These are phyloP conservation scores for Maudiozyma serrabonitensis DNA, from an alignment of 805 yeast genomes.

Conservation along the genomic window DNA sequence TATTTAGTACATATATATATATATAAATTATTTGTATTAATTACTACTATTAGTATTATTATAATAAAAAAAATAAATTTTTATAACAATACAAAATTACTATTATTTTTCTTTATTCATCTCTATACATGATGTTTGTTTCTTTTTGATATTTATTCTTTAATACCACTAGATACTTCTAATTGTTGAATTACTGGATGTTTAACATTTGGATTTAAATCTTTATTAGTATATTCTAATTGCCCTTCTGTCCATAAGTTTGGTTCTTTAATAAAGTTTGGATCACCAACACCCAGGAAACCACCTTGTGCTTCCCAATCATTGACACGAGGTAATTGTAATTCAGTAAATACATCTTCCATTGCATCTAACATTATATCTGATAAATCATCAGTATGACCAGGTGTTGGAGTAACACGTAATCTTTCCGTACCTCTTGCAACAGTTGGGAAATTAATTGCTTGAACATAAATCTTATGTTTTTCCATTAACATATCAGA, in stretches of 20 bases:
- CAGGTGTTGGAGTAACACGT: slow-evolving; percentile 98
- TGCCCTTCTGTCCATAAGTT: slow-evolving; percentile 88
- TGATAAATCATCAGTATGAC: slow-evolving; percentile 70
- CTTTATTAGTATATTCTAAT: slow-evolving; percentile 49
- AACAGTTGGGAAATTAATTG: slow-evolving; percentile 97
- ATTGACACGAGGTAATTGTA: slow-evolving; percentile 60
- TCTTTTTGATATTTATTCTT: slow-evolving; percentile 1
- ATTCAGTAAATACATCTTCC: slow-evolving; percentile 67
- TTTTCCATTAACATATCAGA: slow-evolving; percentile 79
- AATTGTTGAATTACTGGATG: slow-evolving; percentile 54
- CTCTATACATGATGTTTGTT: no score
- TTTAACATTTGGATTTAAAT: slow-evolving; percentile 56
- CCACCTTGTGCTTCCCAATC: slow-evolving; percentile 82
- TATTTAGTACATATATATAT: no score
- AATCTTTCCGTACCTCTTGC: slow-evolving; percentile 92
- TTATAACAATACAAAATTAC: background rate
- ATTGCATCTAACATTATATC: slow-evolving; percentile 70
- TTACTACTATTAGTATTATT: no score
- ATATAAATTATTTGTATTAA: no score
- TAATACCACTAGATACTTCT: slow-evolving; percentile 62
- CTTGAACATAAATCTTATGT: slow-evolving; percentile 89
- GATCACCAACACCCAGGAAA: slow-evolving; percentile 79
- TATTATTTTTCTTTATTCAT: background rate
- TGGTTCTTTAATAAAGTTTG: slow-evolving; percentile 35
- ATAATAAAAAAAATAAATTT: no score